A percentile compares a stretch with the other conserved stretches of the same genome.
Conservation (phyloP, 805 yeast genomes). For the Yarrowia sp. region DNA sequence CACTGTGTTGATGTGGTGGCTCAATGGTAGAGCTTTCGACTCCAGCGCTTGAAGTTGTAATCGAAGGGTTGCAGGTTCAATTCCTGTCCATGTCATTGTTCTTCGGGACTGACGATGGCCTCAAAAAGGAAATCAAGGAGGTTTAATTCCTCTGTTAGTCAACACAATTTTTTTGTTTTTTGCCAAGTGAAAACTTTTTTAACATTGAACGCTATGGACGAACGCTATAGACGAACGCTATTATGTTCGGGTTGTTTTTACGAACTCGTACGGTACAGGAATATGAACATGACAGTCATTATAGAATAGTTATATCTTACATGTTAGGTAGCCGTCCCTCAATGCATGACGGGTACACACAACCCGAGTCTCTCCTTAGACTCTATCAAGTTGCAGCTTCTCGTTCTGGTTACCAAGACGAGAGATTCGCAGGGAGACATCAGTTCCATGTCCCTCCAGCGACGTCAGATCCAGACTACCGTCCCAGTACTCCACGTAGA, state of each 20-base stretch:
- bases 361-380: constrained; percentile 40
- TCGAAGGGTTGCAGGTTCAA: constrained; percentile 86
- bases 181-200: neutral
- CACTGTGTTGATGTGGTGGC: constrained; percentile 46
- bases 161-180: constrained; percentile 1
- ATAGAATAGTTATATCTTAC: constrained; percentile 9
- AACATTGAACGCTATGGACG: neutral
- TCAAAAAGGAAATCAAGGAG: constrained; percentile 15
- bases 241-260: neutral
- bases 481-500: constrained; percentile 95
- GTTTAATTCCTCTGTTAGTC: constrained; percentile 26
- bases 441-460: constrained; percentile 89
- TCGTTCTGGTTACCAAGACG: constrained; percentile 70
- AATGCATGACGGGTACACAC: constrained; percentile 13
- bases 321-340: constrained; percentile 3
- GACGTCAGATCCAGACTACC: constrained; percentile 82
- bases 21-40: constrained; percentile 75
- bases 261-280: neutral
- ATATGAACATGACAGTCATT: constrained; percentile 5
- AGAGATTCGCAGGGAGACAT: constrained; percentile 74
- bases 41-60: constrained; percentile 50
- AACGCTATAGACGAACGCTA: too few relatives aligned
- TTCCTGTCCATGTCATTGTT: constrained; percentile 56
- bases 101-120: constrained; percentile 27
- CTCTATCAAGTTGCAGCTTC: constrained; percentile 68